Base-by-base conservation (phyloP, 441 rosid genomes). In the Capsella rubella region DNA sequence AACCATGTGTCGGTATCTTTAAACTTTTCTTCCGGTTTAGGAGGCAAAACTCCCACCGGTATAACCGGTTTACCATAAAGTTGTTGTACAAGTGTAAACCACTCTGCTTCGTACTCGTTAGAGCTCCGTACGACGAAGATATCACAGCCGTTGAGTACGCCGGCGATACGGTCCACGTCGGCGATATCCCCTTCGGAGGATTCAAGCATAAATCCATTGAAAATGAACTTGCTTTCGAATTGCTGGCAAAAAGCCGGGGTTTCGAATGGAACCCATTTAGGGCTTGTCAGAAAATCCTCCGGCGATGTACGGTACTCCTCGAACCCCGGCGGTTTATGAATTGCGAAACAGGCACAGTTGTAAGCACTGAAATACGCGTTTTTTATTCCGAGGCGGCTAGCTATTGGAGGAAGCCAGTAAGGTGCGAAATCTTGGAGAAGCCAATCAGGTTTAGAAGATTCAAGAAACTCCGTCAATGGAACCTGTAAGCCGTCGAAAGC, bases 41-140 rank as follows among this genome's bases (percentile, higher is more conserved):
- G 16, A 84, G 87, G 8, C 16, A 87, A 71, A 4, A 77, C 58
- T 7, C 94, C 87, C 0, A 82, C 79, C 3, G 86, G 89, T 14
- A 89, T 12, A 37, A 83, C 74, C 6, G 86, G 87, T 69, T 82
- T 87, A 9, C 57, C 10, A 53, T 80, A 61, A 46, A 82, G 71
- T 14, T 79, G 12, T 3, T 64, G 63, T 0, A 82, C 0, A 5
- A 87, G 76, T 0, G 28, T 1, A 0, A 87, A 18, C 81, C 72
- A 83, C 16, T 83, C 78, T 0, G 73, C 69, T 50, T 83, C 86
- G 2, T 85, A 73, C 40, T 83, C 89, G 6, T 15, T 4, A 34
- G 82, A 74, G 61, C 78, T 76, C 1, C 83, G 50, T 3, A 83
- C 10, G 6, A 46, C 74, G 1, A 86, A 27, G 8, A 79, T n/a